Base-by-base conservation (phyloP, 805 yeast species). In the Candida palmyrensis region DNA sequence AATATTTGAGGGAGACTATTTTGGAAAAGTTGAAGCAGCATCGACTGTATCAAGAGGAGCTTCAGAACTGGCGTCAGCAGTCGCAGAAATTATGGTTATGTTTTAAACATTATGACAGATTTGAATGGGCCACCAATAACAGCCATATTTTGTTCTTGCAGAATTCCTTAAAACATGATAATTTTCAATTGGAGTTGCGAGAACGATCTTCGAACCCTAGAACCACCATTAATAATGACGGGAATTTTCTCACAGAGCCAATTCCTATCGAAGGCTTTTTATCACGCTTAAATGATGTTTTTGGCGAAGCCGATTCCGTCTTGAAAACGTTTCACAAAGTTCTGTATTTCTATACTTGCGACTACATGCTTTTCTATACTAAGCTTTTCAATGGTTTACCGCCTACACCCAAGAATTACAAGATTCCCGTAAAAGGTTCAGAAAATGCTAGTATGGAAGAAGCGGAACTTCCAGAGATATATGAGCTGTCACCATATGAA, bases 181-280 rank as follows among this genome's bases (percentile, higher is more conserved):
- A 51, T 47, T 39, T 54, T 51, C 37, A 65, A 73, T 7, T 88
- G n/a, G 90, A 88, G 48, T 52, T 82, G 14, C 62, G 94, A 26
- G 66, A 60, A 13, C 48, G 68, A 17, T 43, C 49, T 11, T 69
- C 68, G 33, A 64, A 66, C 36, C 62, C 73, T 3, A 48, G 60
- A 31, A 24, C 27, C 2, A 48, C 64, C 1, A 23, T 17, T 1
- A 9, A 11, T 23, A 22, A 6, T 9, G 30, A 35, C 9, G 35
- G 28, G 4, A 13, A 12, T 1, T 7, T 21, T 3, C 14, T 39
- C 8, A 23, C 16, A 32, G 95, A 82, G 48, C 96, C 96, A 0
- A 33, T 59, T 0, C 79, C 95, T 0, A 54, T 87, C 7, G 97
- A 90, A 57, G 97, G 97, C 0, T 88, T 83, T 50, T 53, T 89